These are phyloP conservation scores for Exophiala mesophila DNA, from an alignment of 2,329 filamentous ascomycete species.

Conservation along the genomic window DNA sequence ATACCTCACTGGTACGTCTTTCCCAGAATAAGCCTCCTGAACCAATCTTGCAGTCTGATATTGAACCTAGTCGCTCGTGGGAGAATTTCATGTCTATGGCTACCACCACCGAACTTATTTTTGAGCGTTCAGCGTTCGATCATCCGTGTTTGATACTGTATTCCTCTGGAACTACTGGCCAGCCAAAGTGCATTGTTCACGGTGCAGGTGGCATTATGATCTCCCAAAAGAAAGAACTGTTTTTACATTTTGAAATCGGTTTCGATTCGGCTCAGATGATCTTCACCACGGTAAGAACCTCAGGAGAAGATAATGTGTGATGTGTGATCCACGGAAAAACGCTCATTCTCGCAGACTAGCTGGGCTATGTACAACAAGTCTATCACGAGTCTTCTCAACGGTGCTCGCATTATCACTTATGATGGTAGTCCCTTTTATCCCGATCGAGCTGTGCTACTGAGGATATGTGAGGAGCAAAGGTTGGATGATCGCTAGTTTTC, in stretches of 20 bases:
- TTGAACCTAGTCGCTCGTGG: too few species aligned
- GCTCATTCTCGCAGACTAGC: conserved; percentile 60
- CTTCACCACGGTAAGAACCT: conserved; percentile 61
- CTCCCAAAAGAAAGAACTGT: conserved; percentile 53
- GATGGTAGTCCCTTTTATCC: conserved; percentile 50
- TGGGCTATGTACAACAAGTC: conserved; percentile 77
- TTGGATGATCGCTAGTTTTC: too few species aligned
- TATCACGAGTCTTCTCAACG: conserved; percentile 54
- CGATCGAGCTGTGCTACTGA: too few species aligned
- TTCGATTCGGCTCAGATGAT: conserved; percentile 45
- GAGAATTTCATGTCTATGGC: conserved; percentile 35
- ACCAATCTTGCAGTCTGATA: too few species aligned
- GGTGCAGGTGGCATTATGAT: conserved; percentile 42
- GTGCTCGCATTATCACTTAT: conserved; percentile 62
- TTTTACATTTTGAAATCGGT: conserved; percentile 43
- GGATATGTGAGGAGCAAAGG: too few species aligned
- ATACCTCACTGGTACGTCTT: too few species aligned
- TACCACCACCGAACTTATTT: conserved; percentile 31
- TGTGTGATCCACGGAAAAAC: too few species aligned
- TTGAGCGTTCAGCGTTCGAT: conserved; percentile 53
- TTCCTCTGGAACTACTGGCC: conserved; percentile 72
- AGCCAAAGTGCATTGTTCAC: conserved; percentile 83
- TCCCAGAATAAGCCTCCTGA: not conserved
- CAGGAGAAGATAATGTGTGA: too few species aligned
- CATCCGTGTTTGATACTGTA: conserved; percentile 75